phyloP scores from a whole-genome alignment of 352 stramenopile species.

The Globisporangium ultimum region DNA sequence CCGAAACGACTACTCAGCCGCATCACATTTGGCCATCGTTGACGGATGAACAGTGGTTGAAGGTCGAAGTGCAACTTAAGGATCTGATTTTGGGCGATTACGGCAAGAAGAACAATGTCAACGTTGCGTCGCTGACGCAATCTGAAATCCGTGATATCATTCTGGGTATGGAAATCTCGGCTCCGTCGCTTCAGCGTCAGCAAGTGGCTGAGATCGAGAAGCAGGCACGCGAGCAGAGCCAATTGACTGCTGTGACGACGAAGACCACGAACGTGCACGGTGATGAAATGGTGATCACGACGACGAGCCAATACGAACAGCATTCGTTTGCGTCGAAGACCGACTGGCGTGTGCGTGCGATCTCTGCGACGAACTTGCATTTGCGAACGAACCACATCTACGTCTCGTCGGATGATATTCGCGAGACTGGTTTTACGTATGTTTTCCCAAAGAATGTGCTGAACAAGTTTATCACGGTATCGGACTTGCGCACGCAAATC shows the following conservation, averaged over 20 bases:
- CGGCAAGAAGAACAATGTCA: conserved; percentile 99
- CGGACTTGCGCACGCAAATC: conserved; percentile 97
- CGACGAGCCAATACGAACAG: conserved; percentile 99
- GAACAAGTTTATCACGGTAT: conserved; percentile 99
- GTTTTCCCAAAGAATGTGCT: conserved; percentile 99
- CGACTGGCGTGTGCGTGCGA: conserved; percentile 98
- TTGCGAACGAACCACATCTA: conserved; percentile 99
- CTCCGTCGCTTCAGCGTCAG: conserved; percentile 98
- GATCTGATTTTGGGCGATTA: conserved; percentile 99
- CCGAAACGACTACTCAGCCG: conserved; percentile 97
- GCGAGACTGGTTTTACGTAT: conserved; percentile 98
- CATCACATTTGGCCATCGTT: conserved; percentile 99
- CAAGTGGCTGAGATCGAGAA: conserved; percentile 99
- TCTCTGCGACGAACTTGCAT: conserved; percentile 98
- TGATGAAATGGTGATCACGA: conserved; percentile 99
- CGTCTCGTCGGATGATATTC: conserved; percentile 98
- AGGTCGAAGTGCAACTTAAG: conserved; percentile 99
- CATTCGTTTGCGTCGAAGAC: conserved; percentile 99
- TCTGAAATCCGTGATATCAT: conserved; percentile 99
- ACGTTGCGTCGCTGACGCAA: conserved; percentile 98
- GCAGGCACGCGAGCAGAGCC: conserved; percentile 96
- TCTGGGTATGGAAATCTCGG: conserved; percentile 99
- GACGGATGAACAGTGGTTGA: conserved; percentile 99
- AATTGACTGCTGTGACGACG: conserved; percentile 98
- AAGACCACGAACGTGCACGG: conserved; percentile 99